These are phyloP conservation scores for Geosmithia morbida DNA, from an alignment of 2,329 filamentous ascomycete genomes.

Conservation along the genomic window DNA sequence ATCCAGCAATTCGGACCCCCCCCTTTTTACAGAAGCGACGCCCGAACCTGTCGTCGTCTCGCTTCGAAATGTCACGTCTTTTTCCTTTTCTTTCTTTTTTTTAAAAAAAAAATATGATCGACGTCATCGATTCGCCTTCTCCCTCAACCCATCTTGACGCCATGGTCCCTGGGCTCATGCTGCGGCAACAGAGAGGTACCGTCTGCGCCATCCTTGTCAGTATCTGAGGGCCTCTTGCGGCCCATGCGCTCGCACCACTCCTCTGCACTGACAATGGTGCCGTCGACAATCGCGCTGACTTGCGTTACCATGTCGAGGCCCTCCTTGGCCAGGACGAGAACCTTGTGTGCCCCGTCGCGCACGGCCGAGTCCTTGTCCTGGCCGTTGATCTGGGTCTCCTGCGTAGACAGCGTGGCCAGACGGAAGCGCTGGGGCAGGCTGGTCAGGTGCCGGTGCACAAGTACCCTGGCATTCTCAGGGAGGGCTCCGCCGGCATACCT, in stretches of 20 bases:
- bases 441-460: conserved; percentile 74
- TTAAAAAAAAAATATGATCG: background rate
- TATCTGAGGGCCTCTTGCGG: conserved; percentile 9
- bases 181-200: conserved; percentile 12
- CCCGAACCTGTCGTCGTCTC: background rate
- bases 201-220: conserved; percentile 8
- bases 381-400: conserved; percentile 13
- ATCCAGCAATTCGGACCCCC: background rate
- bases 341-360: conserved; percentile 52
- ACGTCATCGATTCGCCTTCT: background rate
- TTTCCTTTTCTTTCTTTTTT: no score
- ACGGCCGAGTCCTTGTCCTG: conserved; percentile 21
- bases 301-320: conserved; percentile 90
- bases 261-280: conserved; percentile 82
- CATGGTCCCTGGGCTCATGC: conserved; percentile 8
- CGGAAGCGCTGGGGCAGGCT: conserved; percentile 75
- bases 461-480: conserved; percentile 70
- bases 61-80: no score
- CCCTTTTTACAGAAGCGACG: background rate
- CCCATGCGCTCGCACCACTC: conserved; percentile 77
- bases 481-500: conserved; percentile 84
- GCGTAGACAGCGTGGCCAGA: conserved; percentile 42
- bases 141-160: conserved; percentile 11
- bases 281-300: conserved; percentile 75
- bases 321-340: conserved; percentile 76